Conservation (phyloP, 2,329 filamentous ascomycete species). For the Ophiostoma sp. region DNA sequence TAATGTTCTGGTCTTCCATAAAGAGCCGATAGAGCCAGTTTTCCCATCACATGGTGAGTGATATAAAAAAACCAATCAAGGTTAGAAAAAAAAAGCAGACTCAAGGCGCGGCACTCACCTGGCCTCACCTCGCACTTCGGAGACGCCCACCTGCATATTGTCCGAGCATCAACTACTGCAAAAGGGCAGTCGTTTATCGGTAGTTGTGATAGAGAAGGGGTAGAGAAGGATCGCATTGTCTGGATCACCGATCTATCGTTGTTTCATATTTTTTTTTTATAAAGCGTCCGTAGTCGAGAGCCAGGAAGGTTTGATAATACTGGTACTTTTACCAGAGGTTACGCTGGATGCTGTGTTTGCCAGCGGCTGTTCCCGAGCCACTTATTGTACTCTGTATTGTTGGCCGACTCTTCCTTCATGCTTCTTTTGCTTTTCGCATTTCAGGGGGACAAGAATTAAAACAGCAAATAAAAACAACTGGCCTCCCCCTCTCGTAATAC, state of each 20-base stretch:
- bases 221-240: not conserved
- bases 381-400: not conserved
- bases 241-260: not conserved
- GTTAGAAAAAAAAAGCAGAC: not conserved
- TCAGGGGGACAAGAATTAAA: not conserved
- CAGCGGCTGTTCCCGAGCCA: not conserved
- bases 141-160: not conserved
- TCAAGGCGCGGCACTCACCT: not conserved
- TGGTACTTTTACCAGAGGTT: not conserved
- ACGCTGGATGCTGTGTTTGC: not conserved
- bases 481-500: too few species aligned
- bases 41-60: constrained; percentile 1
- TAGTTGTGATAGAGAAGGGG: not conserved
- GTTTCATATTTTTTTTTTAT: not conserved
- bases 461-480: too few species aligned
- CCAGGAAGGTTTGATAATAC: not conserved
- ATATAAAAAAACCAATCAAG: not conserved
- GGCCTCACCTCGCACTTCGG: not conserved
- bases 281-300: not conserved
- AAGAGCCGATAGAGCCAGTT: not conserved
- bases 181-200: not conserved
- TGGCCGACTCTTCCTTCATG: too few species aligned
- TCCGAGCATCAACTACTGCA: not conserved
- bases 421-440: not conserved
- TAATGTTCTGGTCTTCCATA: not conserved